Evolutionary conservation across 495 filamentous ascomycete species (phyloP), one percentile per base, ranked within the genome.

Genomic region (Talaromyces wortmannii): DNA sequence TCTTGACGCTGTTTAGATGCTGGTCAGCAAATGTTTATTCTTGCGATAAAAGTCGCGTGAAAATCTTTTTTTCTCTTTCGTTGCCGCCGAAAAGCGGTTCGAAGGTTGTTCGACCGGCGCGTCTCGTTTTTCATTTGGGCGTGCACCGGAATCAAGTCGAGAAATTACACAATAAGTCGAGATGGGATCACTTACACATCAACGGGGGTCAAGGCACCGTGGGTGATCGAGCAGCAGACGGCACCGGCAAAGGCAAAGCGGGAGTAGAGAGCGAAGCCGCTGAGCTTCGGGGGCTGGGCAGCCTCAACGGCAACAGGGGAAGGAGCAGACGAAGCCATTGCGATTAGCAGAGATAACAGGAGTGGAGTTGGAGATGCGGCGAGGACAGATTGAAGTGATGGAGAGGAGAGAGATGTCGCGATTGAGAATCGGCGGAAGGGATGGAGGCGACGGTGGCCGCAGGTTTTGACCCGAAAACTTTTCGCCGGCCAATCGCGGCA

Each of bases 191-290:
- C 91, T 78, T 90, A 96, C 91, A 96, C 91, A 86, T 96, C 91
- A 66, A 96, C 88, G 62, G 91, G 91, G 54, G 91, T 96, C 68
- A 95, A 81, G 65, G 81, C 84, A 64, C 91, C 91, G 79, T 96
- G 91, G 62, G 91, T 96, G 75, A 96, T 78, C 65, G 89, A 89
- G 73, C 91, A 96, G 85, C 91, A 96, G 76, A 95, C 77, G 61
- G 91, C 91, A 71, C 91, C 91, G 59, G 91, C 91, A 65, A 96
- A 87, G 70, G 92, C 90, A 78, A 96, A 95, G 69, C 90, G 76
- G 57, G 86, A 83, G 78, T 91, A 90, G 54, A 89, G 81, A 49
- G 67, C 68, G 57, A 81, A 55, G 45, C 81, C 83, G 53, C 64
- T 74, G 54, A 76, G 65, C 56, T 71, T 69, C 61, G 73, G 31